phyloP scores from a whole-genome alignment of 2,329 filamentous ascomycete species.

The Ceratocystiopsis brevicomis region DNA sequence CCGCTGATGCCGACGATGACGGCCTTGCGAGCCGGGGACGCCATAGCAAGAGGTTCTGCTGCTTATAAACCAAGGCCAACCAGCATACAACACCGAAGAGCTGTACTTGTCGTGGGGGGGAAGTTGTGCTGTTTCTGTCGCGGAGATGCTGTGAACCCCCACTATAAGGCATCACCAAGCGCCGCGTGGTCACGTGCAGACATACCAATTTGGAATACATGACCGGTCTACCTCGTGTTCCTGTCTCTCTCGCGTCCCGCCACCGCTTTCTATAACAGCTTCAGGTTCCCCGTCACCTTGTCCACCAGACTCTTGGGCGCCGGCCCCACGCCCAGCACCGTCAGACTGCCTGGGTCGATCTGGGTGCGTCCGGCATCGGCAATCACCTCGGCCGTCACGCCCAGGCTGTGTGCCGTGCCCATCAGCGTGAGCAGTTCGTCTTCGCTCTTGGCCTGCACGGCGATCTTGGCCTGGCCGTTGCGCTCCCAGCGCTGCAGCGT shows the following conservation, averaged over 20 bases:
- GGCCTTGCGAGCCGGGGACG: slow-evolving; percentile 20
- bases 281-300: slow-evolving; percentile 65
- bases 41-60: slow-evolving; percentile 2
- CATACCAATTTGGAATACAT: no score
- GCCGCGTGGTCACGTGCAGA: no score
- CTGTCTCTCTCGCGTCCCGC: not conserved
- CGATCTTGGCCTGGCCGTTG: slow-evolving; percentile 80
- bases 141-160: no score
- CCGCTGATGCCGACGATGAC: slow-evolving; percentile 70
- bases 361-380: slow-evolving; percentile 93
- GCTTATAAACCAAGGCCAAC: no score
- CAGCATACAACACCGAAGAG: not conserved
- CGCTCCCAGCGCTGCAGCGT: slow-evolving; percentile 73
- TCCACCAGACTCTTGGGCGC: slow-evolving; percentile 79
- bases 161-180: no score
- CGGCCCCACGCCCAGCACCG: slow-evolving; percentile 67
- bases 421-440: slow-evolving; percentile 59
- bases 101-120: not conserved
- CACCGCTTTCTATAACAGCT: slow-evolving; percentile 43
- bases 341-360: slow-evolving; percentile 83
- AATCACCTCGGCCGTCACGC: slow-evolving; percentile 75
- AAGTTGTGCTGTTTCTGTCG: not conserved
- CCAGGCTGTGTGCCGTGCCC: slow-evolving; percentile 62
- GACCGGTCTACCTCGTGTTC: no score
- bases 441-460: slow-evolving; percentile 71